A percentile compares a stretch with the other conserved stretches of the same genome.
Conservation (phyloP, 768 basidiomycete species). For the Filobasidium floriforme region DNA sequence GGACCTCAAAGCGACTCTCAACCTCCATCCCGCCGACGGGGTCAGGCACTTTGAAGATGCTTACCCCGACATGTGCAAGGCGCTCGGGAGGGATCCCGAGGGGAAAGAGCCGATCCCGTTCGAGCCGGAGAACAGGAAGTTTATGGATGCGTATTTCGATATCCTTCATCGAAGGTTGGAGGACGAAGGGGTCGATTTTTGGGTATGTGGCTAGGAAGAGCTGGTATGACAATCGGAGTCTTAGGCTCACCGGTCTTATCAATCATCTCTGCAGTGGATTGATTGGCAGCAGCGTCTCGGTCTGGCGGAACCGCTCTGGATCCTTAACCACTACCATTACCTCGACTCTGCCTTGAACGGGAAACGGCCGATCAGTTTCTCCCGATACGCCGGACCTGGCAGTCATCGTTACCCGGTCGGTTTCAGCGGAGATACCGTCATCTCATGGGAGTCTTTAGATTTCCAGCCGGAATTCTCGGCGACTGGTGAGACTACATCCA, state of each 20-base stretch:
- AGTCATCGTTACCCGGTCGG: slow-evolving; percentile 30
- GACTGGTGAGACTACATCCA: no score
- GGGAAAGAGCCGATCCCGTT: slow-evolving; percentile 25
- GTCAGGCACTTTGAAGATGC: slow-evolving; percentile 28
- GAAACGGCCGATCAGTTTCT: slow-evolving; percentile 25
- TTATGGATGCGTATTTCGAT: slow-evolving; percentile 27
- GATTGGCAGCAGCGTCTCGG: slow-evolving; percentile 29
- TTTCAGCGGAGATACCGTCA: slow-evolving; percentile 28
- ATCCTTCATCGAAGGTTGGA: slow-evolving; percentile 27
- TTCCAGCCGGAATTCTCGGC: slow-evolving; percentile 33
- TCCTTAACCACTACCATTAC: slow-evolving; percentile 31
- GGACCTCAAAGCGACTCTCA: slow-evolving; percentile 26
- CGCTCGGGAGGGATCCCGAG: slow-evolving; percentile 24
- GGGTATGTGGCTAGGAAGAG: no score
- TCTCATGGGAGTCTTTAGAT: slow-evolving; percentile 29
- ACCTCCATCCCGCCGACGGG: slow-evolving; percentile 32
- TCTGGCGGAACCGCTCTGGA: slow-evolving; percentile 29
- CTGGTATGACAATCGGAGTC: no score
- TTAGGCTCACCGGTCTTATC: no score
- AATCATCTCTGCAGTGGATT: slow-evolving; percentile 24
- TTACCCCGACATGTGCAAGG: slow-evolving; percentile 28
- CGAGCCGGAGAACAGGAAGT: slow-evolving; percentile 25
- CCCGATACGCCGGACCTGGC: slow-evolving; percentile 28
- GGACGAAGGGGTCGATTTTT: slow-evolving; percentile 32
- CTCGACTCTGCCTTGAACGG: slow-evolving; percentile 24